phyloP scores from a whole-genome alignment of 2,329 filamentous ascomycete species.

The Epichloe bromicola region DNA sequence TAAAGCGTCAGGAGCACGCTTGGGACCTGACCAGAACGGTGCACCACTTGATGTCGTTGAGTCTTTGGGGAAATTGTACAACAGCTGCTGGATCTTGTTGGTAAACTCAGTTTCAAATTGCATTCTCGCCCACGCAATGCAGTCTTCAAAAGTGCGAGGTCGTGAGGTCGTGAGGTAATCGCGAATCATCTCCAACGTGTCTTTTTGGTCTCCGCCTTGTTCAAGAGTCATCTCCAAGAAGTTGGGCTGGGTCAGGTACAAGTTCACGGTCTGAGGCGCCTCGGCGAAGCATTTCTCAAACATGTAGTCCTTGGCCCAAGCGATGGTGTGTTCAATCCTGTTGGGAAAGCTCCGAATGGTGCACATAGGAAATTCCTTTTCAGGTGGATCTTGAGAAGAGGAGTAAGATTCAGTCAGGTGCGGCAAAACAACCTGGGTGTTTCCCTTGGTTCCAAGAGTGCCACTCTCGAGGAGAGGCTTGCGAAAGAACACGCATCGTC shows the following conservation, averaged over 20 bases:
- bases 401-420: slow-evolving; percentile 93
- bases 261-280: slow-evolving; percentile 83
- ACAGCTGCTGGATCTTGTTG: slow-evolving; percentile 86
- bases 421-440: slow-evolving; percentile 90
- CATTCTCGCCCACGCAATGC: slow-evolving; percentile 85
- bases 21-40: slow-evolving; percentile 95
- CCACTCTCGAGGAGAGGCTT: slow-evolving; percentile 94
- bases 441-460: slow-evolving; percentile 97
- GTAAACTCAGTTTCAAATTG: slow-evolving; percentile 96
- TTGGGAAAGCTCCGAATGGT: slow-evolving; percentile 96
- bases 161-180: slow-evolving; percentile 88
- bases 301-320: slow-evolving; percentile 82
- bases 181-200: slow-evolving; percentile 77
- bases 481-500: slow-evolving; percentile 94
- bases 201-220: slow-evolving; percentile 89
- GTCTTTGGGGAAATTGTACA: slow-evolving; percentile 97
- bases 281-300: slow-evolving; percentile 93
- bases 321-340: slow-evolving; percentile 96
- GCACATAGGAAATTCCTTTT: slow-evolving; percentile 99
- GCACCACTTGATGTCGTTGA: slow-evolving; percentile 76
- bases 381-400: slow-evolving; percentile 84
- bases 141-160: slow-evolving; percentile 86
- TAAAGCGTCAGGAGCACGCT: slow-evolving; percentile 84
- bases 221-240: slow-evolving; percentile 80
- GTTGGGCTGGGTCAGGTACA: slow-evolving; percentile 83